Evolutionary conservation across 176 grass and related monocot species (phyloP).

Genomic region (Oryza meyeriana): DNA sequence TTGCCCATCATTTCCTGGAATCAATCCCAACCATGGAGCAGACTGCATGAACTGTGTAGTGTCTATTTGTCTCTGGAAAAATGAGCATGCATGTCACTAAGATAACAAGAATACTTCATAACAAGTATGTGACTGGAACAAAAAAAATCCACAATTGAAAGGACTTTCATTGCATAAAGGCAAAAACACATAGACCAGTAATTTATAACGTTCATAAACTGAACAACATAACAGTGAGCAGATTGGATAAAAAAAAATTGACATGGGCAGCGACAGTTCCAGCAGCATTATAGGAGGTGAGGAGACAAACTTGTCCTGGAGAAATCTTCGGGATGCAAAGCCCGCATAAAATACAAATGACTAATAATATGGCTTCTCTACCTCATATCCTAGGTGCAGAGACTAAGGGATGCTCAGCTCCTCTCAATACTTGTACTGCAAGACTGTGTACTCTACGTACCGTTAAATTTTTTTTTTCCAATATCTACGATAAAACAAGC

Average conservation of each 20-base stretch:
- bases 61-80: constrained; percentile 84
- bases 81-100: constrained; percentile 3
- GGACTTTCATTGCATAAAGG: not conserved
- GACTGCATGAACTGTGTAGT: constrained; percentile 91
- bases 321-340: not conserved
- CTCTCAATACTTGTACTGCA: constrained; percentile 12
- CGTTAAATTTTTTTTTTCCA: not conserved
- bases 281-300: not conserved
- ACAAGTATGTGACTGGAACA: not conserved
- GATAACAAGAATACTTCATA: not conserved
- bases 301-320: not conserved
- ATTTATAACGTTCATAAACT: not conserved
- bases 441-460: not conserved
- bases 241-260: constrained; percentile 16
- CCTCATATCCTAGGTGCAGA: constrained; percentile 17
- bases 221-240: constrained; percentile 9
- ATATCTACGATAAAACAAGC: not conserved
- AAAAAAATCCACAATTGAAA: not conserved
- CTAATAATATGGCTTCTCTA: not conserved
- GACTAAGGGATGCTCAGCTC: constrained; percentile 1
- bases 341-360: not conserved
- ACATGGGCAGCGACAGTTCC: not conserved
- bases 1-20: constrained; percentile 84
- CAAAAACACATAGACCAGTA: not conserved
- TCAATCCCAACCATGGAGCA: constrained; percentile 79